Percentiles rank a stretch among this genome's conserved stretches.
Evolutionary conservation across 2,329 filamentous ascomycete species (phyloP).

Genomic region (Scedosporium boydii): DNA sequence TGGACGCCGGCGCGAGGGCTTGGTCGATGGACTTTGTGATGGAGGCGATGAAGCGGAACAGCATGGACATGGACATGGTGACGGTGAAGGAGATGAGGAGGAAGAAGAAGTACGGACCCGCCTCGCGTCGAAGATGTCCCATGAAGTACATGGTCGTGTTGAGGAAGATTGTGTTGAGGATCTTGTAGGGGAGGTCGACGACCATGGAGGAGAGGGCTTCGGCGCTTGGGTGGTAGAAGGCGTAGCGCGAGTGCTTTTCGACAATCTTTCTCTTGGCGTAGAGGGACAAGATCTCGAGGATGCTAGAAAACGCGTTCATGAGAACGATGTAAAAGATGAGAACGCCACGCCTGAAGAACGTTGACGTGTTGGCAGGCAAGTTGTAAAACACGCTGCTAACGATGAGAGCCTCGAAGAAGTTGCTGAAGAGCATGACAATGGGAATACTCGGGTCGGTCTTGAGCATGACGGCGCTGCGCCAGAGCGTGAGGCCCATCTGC

Average conservation of each 20-base stretch:
- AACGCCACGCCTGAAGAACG: constrained; percentile 35
- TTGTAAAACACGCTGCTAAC: constrained; percentile 42
- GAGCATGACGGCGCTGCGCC: constrained; percentile 15
- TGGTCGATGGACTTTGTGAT: constrained; percentile 39
- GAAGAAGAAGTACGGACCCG: constrained; percentile 57
- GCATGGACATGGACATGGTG: constrained; percentile 55
- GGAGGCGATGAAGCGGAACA: constrained; percentile 40
- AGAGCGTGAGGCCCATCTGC: constrained; percentile 33
- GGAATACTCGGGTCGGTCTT: constrained; percentile 17
- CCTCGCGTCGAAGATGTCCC: constrained; percentile 31
- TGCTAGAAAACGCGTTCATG: constrained; percentile 36
- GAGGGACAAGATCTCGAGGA: constrained; percentile 26
- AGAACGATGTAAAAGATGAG: constrained; percentile 45
- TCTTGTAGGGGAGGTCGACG: constrained; percentile 23
- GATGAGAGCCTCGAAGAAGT: constrained; percentile 39
- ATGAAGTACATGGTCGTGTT: constrained; percentile 33
- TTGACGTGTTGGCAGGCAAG: constrained; percentile 27
- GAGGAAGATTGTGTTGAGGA: constrained; percentile 22
- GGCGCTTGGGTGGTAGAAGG: constrained; percentile 27
- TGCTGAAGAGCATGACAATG: constrained; percentile 27
- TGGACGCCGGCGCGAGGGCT: constrained; percentile 38
- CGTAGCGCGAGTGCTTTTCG: constrained; percentile 29
- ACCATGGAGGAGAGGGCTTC: constrained; percentile 16
- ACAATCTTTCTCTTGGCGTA: constrained; percentile 27
- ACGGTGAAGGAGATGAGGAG: constrained; percentile 49